phyloP scores from a whole-genome alignment of 306 rosid species.

The Dalbergia cultrata region DNA sequence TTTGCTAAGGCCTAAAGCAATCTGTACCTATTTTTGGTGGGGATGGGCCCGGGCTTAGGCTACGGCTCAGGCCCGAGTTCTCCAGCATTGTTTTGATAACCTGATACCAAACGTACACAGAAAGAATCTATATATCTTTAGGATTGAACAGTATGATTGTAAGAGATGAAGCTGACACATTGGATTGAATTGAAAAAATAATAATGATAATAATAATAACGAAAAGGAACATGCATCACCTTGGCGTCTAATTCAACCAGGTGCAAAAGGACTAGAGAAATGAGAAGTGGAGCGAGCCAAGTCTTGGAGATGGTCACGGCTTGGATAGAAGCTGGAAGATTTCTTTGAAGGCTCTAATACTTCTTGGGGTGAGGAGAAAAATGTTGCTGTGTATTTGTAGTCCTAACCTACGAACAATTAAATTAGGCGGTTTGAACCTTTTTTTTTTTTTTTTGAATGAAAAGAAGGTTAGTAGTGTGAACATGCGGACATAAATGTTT shows the following conservation, averaged over 20 bases:
- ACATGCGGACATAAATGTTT: not conserved
- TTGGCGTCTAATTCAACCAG: constrained; percentile 43
- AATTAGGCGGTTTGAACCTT: no score
- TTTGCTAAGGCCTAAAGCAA: not conserved
- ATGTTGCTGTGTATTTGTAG: not conserved
- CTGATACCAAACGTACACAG: not conserved
- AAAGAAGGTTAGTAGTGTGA: no score
- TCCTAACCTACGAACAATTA: no score
- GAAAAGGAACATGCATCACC: constrained; percentile 23
- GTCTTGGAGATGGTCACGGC: constrained; percentile 39
- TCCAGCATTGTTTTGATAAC: constrained; percentile 1
- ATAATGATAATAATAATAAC: no score
- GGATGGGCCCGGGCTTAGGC: not conserved
- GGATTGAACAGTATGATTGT: not conserved
- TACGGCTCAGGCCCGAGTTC: not conserved
- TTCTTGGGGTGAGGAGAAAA: not conserved
- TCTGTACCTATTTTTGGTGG: constrained; percentile 25
- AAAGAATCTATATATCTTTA: not conserved
- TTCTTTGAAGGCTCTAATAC: not conserved
- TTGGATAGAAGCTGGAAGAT: not conserved
- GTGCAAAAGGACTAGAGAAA: constrained; percentile 45
- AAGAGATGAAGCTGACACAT: no score
- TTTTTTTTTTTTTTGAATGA: no score
- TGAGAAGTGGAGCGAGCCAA: constrained; percentile 40
- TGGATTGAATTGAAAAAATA: no score